These are phyloP conservation scores for Pulveroboletus sp. DNA, from an alignment of 1,284 basidiomycete genomes.

Conservation along the genomic window DNA sequence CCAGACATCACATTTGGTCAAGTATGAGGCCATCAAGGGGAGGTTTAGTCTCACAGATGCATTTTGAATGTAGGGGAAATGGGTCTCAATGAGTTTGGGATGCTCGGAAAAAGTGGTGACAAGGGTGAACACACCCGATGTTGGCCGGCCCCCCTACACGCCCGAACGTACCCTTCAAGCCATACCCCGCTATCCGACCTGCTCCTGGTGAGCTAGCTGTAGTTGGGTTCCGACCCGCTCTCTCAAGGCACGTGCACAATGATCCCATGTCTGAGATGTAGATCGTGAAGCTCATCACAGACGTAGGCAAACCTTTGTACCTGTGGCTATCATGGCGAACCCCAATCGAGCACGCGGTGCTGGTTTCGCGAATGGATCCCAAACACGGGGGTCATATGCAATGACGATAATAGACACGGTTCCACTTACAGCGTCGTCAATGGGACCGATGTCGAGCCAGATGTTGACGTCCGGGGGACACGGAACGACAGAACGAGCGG, in stretches of 20 bases:
- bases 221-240: slow-evolving; percentile 56
- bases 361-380: background rate
- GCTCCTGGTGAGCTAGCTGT: slow-evolving; percentile 47
- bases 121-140: slow-evolving; percentile 46
- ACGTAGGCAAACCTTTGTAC: slow-evolving; percentile 31
- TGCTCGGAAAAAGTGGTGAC: too few relatives aligned
- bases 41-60: too few relatives aligned
- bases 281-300: slow-evolving; percentile 6
- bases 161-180: slow-evolving; percentile 51
- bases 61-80: too few relatives aligned
- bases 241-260: slow-evolving; percentile 9
- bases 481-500: slow-evolving; percentile 1
- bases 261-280: background rate
- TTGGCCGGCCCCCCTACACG: slow-evolving; percentile 42
- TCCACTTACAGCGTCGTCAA: background rate
- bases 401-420: background rate
- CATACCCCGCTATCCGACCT: slow-evolving; percentile 56
- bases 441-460: background rate
- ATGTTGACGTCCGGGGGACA: slow-evolving; percentile 1
- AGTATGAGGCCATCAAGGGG: too few relatives aligned
- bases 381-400: slow-evolving; percentile 10
- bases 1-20: too few relatives aligned
- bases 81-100: too few relatives aligned
- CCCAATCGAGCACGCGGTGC: slow-evolving; percentile 52
- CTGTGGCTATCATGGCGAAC: slow-evolving; percentile 60